phyloP scores from a whole-genome alignment of 1,284 basidiomycete species.

The Mycena sp. region DNA sequence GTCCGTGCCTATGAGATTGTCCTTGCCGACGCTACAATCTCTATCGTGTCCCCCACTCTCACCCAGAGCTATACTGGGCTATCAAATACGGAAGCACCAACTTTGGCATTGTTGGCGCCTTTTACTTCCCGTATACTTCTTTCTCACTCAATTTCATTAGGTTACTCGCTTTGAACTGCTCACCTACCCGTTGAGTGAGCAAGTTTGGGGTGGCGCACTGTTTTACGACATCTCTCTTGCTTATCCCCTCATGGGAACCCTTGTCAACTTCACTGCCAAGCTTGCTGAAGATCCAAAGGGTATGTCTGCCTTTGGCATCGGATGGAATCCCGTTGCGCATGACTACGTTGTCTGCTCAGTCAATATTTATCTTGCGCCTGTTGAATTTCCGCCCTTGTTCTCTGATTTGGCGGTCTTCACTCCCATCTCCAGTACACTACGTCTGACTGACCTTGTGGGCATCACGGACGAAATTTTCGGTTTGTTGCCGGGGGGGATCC shows the following conservation, averaged over 20 bases:
- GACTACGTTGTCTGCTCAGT: constrained; percentile 32
- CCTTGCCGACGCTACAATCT: no score
- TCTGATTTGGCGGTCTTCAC: constrained; percentile 12
- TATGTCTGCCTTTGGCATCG: constrained; percentile 26
- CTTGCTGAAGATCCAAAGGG: constrained; percentile 26
- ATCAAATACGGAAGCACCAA: constrained; percentile 34
- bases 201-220: constrained; percentile 17
- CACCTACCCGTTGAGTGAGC: constrained; percentile 23
- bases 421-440: neutral
- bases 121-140: no score
- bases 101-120: constrained; percentile 24
- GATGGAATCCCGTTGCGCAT: constrained; percentile 18
- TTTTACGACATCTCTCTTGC: no score
- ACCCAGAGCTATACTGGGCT: constrained; percentile 21
- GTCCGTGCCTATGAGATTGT: no score
- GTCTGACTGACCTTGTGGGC: neutral
- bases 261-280: constrained; percentile 28
- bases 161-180: constrained; percentile 32
- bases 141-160: no score
- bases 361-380: constrained; percentile 29
- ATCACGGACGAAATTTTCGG: neutral
- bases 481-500: neutral
- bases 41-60: no score
- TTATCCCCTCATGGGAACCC: neutral
- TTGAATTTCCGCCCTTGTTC: constrained; percentile 28